Evolutionary conservation across 148 eudicot genomes (phyloP).

Genomic region (Fagopyrum homotropicum): DNA sequence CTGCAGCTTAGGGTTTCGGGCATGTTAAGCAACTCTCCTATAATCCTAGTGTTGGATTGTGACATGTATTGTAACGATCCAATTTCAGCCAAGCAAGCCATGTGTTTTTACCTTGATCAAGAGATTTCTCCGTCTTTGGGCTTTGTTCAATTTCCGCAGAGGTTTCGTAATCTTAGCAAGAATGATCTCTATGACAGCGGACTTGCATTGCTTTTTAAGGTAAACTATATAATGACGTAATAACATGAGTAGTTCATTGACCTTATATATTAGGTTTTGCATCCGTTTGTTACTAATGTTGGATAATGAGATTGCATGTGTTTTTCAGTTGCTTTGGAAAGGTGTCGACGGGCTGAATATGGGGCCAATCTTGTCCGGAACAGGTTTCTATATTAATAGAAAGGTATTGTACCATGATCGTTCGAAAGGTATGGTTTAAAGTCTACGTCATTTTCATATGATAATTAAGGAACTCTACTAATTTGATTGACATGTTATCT

Average conservation of each 20-base stretch:
- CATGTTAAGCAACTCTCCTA: slow-evolving; percentile 51
- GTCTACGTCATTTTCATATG: no score
- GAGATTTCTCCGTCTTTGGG: slow-evolving; percentile 38
- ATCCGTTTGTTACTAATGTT: no score
- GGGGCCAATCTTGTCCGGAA: slow-evolving; percentile 48
- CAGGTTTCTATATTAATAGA: slow-evolving; percentile 48
- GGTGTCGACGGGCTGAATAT: slow-evolving; percentile 46
- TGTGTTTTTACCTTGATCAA: slow-evolving; percentile 70
- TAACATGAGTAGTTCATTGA: no score
- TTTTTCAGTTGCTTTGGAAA: slow-evolving; percentile 18
- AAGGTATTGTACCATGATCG: slow-evolving; percentile 26
- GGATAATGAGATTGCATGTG: background rate
- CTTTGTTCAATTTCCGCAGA: slow-evolving; percentile 65
- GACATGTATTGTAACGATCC: slow-evolving; percentile 74
- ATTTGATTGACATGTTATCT: no score
- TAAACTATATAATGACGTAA: background rate
- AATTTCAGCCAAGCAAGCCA: slow-evolving; percentile 56
- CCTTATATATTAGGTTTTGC: no score
- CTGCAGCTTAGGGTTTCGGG: slow-evolving; percentile 62
- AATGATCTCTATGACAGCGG: slow-evolving; percentile 34
- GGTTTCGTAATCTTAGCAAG: slow-evolving; percentile 32
- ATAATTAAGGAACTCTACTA: no score
- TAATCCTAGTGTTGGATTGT: slow-evolving; percentile 52
- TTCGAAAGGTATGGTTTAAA: slow-evolving; percentile 18
- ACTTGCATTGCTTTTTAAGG: slow-evolving; percentile 8